phyloP scores from a whole-genome alignment of 1,284 basidiomycete species.

The Cutaneotrichosporon sp. region DNA sequence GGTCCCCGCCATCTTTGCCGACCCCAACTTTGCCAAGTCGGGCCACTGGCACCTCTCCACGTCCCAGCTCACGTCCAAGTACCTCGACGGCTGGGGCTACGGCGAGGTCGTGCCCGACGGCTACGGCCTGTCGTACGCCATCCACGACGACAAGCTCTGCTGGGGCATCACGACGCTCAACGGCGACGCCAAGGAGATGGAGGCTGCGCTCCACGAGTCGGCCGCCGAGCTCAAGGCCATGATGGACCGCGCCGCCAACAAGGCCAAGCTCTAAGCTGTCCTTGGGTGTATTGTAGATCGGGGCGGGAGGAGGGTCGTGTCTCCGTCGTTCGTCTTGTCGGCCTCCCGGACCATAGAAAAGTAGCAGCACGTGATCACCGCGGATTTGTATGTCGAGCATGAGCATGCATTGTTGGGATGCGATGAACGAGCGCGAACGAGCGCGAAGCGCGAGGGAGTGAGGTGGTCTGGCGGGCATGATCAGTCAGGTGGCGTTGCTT shows the following conservation, averaged over 20 bases:
- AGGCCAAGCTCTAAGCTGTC: slow-evolving; percentile 33
- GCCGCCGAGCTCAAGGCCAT: slow-evolving; percentile 72
- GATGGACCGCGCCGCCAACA: slow-evolving; percentile 66
- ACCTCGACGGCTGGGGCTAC: slow-evolving; percentile 94
- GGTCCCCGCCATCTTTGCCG: slow-evolving; percentile 75
- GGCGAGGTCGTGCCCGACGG: slow-evolving; percentile 94
- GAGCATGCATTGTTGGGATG: slow-evolving; percentile 7
- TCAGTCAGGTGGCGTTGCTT: no score
- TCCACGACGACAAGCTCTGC: slow-evolving; percentile 81
- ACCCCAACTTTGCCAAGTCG: slow-evolving; percentile 70
- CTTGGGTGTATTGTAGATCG: neutral
- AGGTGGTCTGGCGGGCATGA: no score
- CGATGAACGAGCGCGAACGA: no score
- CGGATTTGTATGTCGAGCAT: slow-evolving; percentile 11
- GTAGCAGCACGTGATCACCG: slow-evolving; percentile 85
- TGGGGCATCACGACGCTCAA: slow-evolving; percentile 91
- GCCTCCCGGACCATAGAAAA: slow-evolving; percentile 14
- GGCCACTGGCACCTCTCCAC: slow-evolving; percentile 93
- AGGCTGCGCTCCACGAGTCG: slow-evolving; percentile 73
- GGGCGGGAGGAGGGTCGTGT: slow-evolving; percentile 1
- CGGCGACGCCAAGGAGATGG: slow-evolving; percentile 63
- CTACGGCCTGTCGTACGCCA: slow-evolving; percentile 90
- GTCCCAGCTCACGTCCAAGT: slow-evolving; percentile 78
- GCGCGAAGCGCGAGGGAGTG: no score
- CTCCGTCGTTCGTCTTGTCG: no score